Evolutionary conservation across 108 stramenopile genomes (phyloP).

Genomic region (Conticribra guillardii): DNA sequence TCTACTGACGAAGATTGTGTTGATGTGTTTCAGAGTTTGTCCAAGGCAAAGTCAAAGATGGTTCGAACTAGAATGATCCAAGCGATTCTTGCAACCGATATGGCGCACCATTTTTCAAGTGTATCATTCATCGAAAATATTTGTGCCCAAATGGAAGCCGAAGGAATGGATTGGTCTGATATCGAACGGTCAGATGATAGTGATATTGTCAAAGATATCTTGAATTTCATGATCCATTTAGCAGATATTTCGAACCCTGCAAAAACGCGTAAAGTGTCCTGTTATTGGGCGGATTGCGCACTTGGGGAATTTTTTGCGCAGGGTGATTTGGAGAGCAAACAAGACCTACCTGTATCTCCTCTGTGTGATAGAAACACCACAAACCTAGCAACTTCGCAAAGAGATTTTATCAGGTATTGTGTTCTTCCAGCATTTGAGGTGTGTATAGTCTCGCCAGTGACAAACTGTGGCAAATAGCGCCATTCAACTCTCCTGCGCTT

Average conservation of each 20-base stretch:
- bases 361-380: conserved; percentile 65
- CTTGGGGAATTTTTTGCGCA: conserved; percentile 77
- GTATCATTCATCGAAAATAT: conserved; percentile 30
- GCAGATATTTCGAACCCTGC: conserved; percentile 83
- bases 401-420: conserved; percentile 85
- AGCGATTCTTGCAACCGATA: conserved; percentile 86
- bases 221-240: conserved; percentile 63
- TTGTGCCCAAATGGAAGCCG: conserved; percentile 19
- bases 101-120: conserved; percentile 70
- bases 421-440: conserved; percentile 68
- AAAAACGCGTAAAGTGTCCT: conserved; percentile 51
- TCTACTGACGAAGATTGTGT: conserved; percentile 16
- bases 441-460: too few relatives aligned
- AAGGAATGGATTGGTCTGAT: conserved; percentile 26
- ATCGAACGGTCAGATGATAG: not conserved
- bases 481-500: too few relatives aligned
- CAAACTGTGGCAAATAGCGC: too few relatives aligned
- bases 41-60: conserved; percentile 10
- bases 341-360: conserved; percentile 72
- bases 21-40: conserved; percentile 29
- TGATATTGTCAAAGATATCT: conserved; percentile 21
- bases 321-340: conserved; percentile 72
- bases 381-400: conserved; percentile 70
- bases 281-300: conserved; percentile 71
- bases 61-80: conserved; percentile 65